Conservation (phyloP, 164 flowering plant genomes). For the Berberis thunbergii region DNA sequence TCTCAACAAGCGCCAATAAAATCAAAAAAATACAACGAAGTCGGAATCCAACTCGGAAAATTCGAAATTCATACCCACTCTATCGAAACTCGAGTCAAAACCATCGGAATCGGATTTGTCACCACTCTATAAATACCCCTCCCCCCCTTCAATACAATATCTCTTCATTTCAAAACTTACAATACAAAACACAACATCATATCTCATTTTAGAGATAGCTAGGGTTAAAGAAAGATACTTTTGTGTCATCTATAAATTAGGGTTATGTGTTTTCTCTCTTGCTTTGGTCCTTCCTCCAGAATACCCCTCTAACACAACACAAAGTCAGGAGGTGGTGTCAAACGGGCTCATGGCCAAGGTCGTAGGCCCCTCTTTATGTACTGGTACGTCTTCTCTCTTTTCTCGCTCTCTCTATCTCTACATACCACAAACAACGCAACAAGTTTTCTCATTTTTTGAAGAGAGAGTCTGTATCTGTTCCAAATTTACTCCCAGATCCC, state of each 20-base stretch:
- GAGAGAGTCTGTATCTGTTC: conserved; percentile 4
- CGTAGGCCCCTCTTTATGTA: neutral
- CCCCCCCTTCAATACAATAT: too few species aligned
- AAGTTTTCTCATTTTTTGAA: neutral
- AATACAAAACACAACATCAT: too few species aligned
- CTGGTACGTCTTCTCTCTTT: conserved; percentile 6
- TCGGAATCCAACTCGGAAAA: too few species aligned
- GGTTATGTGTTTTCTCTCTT: neutral
- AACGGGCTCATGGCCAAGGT: neutral
- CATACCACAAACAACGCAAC: neutral
- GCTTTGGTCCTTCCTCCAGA: neutral
- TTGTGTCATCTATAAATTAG: neutral
- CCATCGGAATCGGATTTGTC: too few species aligned
- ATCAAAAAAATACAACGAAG: too few species aligned
- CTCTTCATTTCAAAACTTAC: too few species aligned
- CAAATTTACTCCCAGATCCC: conserved; percentile 3
- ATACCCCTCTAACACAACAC: neutral
- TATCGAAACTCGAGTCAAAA: too few species aligned
- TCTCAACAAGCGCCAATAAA: neutral
- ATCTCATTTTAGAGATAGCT: too few species aligned
- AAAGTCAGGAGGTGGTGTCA: neutral
- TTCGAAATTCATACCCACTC: too few species aligned
- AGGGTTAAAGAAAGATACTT: too few species aligned
- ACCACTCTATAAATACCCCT: too few species aligned
- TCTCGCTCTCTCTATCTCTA: neutral